phyloP scores from a whole-genome alignment of 176 grass and related monocot species.

The Juncus effusus region DNA sequence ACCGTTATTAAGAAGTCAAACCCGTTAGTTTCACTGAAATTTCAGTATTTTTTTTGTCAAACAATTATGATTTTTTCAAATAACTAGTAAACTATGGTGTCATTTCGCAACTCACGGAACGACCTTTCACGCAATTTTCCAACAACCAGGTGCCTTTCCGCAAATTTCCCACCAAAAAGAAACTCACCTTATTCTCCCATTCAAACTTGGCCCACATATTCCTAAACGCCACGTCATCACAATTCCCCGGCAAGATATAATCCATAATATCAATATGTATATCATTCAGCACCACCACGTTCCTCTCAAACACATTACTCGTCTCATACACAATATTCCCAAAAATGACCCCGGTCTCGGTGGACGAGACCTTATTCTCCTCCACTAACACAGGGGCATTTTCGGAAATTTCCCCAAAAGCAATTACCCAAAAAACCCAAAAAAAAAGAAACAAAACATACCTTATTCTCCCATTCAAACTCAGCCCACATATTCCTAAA shows the following conservation, averaged over 20 bases:
- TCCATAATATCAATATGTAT: constrained; percentile 84
- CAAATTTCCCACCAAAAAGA: background rate
- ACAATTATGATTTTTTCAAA: no score
- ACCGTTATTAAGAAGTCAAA: no score
- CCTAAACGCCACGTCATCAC: constrained; percentile 59
- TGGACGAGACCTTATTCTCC: constrained; percentile 29
- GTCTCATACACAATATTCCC: constrained; percentile 67
- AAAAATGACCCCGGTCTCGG: constrained; percentile 72
- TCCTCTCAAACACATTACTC: constrained; percentile 60
- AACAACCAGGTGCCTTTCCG: no score
- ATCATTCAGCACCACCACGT: constrained; percentile 62
- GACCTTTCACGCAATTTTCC: no score
- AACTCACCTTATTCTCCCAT: constrained; percentile 63
- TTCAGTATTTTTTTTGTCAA: no score
- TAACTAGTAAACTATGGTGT: no score
- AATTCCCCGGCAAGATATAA: constrained; percentile 61
- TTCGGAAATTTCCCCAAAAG: no score
- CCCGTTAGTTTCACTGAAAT: no score
- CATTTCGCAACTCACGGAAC: no score
- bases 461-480: constrained; percentile 80
- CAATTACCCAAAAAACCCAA: no score
- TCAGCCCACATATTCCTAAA: constrained; percentile 79
- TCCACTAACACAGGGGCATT: no score
- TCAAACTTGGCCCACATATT: constrained; percentile 80
- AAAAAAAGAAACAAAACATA: constrained; percentile 3